Evolutionary conservation across 2,329 filamentous ascomycete genomes (phyloP).

Genomic region (Arthrinium phaeospermum): DNA sequence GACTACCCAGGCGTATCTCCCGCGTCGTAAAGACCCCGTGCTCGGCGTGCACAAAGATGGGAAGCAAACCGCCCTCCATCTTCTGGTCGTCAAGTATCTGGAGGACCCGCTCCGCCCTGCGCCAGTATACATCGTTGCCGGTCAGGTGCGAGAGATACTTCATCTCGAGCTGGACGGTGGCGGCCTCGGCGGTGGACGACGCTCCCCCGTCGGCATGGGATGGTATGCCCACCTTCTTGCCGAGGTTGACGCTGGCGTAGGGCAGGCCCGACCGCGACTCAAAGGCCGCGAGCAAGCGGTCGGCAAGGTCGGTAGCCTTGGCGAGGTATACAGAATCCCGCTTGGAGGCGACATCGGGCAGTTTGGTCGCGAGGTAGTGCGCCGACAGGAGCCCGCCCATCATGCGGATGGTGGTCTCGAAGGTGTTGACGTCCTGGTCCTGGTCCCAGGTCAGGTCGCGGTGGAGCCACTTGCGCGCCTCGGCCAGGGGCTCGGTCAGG

Average conservation of each 20-base stretch:
- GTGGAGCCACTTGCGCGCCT: constrained; percentile 88
- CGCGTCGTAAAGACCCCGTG: constrained; percentile 79
- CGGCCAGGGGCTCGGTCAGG: constrained; percentile 80
- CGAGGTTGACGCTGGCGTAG: constrained; percentile 88
- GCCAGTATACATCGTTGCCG: constrained; percentile 91
- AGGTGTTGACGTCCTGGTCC: constrained; percentile 94
- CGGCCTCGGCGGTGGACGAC: constrained; percentile 92
- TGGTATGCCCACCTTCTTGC: constrained; percentile 73
- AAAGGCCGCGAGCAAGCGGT: constrained; percentile 85
- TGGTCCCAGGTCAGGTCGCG: constrained; percentile 84
- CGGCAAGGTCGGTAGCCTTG: constrained; percentile 91
- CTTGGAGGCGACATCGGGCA: constrained; percentile 78
- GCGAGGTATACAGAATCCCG: constrained; percentile 86
- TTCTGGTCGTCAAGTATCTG: constrained; percentile 84
- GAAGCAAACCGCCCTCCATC: constrained; percentile 80
- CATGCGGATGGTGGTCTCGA: constrained; percentile 98
- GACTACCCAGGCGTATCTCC: constrained; percentile 90
- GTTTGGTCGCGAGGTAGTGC: constrained; percentile 86
- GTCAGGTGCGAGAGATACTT: constrained; percentile 96
- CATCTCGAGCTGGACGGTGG: constrained; percentile 91
- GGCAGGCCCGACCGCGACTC: constrained; percentile 87
- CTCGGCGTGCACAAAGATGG: constrained; percentile 86
- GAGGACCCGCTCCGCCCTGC: constrained; percentile 89
- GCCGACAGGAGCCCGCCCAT: constrained; percentile 90
- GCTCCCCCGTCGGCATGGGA: constrained; percentile 89